Evolutionary conservation across 768 basidiomycete genomes (phyloP).

Genomic region (Ramaria sp.): DNA sequence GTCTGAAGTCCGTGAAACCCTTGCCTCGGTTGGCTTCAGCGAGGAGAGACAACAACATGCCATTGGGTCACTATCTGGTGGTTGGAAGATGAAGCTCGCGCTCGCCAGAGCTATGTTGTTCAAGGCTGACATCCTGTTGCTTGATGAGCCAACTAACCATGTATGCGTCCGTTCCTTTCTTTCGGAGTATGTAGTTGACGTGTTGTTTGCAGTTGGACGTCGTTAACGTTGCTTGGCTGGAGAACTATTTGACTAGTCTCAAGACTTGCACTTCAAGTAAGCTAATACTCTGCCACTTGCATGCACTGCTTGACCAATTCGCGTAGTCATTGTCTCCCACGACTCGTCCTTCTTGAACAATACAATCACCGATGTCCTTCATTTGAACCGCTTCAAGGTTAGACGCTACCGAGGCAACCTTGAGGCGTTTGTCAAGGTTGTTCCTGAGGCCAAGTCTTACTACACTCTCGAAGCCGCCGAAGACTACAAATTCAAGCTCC

Average conservation of each 20-base stretch:
- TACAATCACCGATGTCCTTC: constrained; percentile 95
- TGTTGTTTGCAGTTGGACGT: constrained; percentile 56
- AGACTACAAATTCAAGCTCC: constrained; percentile 98
- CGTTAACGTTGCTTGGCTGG: constrained; percentile 95
- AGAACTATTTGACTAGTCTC: constrained; percentile 81
- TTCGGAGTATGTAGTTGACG: background rate
- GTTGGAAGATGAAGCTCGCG: constrained; percentile 99
- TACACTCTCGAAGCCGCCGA: constrained; percentile 92
- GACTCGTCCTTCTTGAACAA: constrained; percentile 97
- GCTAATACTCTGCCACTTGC: constrained; percentile 19
- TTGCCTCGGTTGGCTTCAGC: constrained; percentile 86
- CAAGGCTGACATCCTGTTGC: constrained; percentile 93
- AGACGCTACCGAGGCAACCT: constrained; percentile 93
- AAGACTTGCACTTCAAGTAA: constrained; percentile 86
- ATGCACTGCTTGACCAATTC: constrained; percentile 9
- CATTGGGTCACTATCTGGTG: constrained; percentile 89
- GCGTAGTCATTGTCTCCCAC: constrained; percentile 88
- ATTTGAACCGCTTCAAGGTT: constrained; percentile 97
- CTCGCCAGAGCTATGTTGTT: constrained; percentile 95
- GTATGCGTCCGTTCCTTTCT: background rate
- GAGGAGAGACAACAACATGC: constrained; percentile 76
- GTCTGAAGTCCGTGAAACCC: constrained; percentile 67
- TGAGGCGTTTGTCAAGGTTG: constrained; percentile 85
- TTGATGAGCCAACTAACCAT: constrained; percentile 96
- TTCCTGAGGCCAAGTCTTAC: constrained; percentile 97